Evolutionary conservation across 2,329 filamentous ascomycete species (phyloP).

Genomic region (Decorospora gaudefroyi): DNA sequence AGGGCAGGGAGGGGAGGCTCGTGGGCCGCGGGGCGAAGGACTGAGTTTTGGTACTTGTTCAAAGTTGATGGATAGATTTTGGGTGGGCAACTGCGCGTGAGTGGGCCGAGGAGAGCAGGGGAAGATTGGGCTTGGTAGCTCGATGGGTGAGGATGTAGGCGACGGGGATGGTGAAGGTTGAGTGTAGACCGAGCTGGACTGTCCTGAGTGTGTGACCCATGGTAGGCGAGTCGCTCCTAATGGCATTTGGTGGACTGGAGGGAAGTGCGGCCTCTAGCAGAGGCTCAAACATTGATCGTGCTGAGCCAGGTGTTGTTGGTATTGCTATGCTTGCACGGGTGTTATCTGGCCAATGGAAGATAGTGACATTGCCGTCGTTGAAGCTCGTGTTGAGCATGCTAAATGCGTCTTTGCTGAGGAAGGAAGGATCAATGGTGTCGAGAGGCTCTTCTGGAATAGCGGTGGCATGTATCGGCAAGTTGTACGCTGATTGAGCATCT

Average conservation of each 20-base stretch:
- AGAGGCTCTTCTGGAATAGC: conserved; percentile 32
- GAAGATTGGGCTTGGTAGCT: conserved; percentile 11
- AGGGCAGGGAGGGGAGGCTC: conserved; percentile 43
- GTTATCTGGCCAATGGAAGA: conserved; percentile 11
- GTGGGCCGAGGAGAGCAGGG: conserved; percentile 33
- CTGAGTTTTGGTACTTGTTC: conserved; percentile 27
- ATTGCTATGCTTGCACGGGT: conserved; percentile 21
- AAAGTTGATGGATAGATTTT: conserved; percentile 28
- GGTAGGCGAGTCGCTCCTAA: conserved; percentile 12
- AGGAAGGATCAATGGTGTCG: conserved; percentile 35
- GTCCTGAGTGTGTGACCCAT: conserved; percentile 18
- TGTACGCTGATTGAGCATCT: conserved; percentile 18
- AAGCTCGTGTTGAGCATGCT: conserved; percentile 25
- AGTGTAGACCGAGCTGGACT: conserved; percentile 26
- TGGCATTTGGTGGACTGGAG: conserved; percentile 3
- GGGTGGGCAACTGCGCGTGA: conserved; percentile 24
- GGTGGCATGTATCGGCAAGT: conserved; percentile 38
- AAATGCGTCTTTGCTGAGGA: conserved; percentile 33
- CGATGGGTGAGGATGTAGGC: conserved; percentile 19
- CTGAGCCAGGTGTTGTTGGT: conserved; percentile 15
- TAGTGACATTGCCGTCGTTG: conserved; percentile 9
- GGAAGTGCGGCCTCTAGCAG: conserved; percentile 31
- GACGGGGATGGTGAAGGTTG: conserved; percentile 19
- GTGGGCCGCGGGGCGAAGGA: conserved; percentile 35
- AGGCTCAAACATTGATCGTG: conserved; percentile 25